Base-by-base conservation (phyloP, 169 alveolate species). In the Pseudocohnilembus persalinus region DNA sequence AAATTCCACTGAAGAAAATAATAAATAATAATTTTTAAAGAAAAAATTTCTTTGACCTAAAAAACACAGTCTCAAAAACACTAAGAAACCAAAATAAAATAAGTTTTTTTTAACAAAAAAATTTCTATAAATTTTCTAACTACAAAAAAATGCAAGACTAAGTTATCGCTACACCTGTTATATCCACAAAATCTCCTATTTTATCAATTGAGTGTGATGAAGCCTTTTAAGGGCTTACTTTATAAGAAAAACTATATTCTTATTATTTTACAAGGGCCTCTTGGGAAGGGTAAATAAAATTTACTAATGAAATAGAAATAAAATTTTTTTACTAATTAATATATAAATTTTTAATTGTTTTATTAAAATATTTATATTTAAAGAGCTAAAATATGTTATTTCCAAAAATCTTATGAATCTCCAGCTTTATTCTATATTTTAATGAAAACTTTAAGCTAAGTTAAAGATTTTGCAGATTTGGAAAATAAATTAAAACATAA, bases 341-440 rank as follows among this genome's bases (percentile, higher is more conserved):
- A 49, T 49, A 11, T n/a, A n/a, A n/a, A n/a, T n/a, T n/a, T n/a
- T n/a, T n/a, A n/a, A n/a, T n/a, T n/a, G n/a, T n/a, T n/a, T n/a
- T n/a, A n/a, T n/a, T n/a, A n/a, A n/a, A n/a, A n/a, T n/a, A n/a
- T n/a, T n/a, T n/a, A n/a, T n/a, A n/a, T n/a, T 49, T 11, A 49
- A 49, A 49, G 68, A 11, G 68, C 90, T 32, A 86, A 90, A 76
- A 81, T 93, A 6, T 80, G 90, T 73, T 90, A 78, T 74, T 93
- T 93, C 90, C 86, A 95, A 83, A 90, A 94, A 83, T 89, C 95
- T 35, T 91, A 90, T 83, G 97, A 95, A 81, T 87, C 95, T 16
- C 97, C 97, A 20, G 96, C 96, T 16, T 83, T 95, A 26, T 92
- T 93, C 73, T 93, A 92, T 26, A 84, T 95, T 32, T 88, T 95